Evolutionary conservation across 345 rosid species (phyloP), one percentile per base, ranked within the genome.

Genomic region (Linum trigynum): DNA sequence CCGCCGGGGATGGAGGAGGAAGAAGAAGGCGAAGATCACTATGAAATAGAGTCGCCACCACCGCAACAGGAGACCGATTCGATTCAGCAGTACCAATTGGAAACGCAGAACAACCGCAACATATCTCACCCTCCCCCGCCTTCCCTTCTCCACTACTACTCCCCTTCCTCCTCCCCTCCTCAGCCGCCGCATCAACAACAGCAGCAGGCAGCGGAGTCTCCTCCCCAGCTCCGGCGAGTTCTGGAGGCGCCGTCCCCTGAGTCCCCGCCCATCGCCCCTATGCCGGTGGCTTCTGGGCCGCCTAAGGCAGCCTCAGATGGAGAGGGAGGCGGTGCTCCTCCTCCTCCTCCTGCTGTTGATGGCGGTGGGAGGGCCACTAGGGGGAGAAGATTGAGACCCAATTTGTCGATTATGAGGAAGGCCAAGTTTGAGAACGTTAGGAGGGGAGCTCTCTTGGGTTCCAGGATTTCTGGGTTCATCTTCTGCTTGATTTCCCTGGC

Each of bases 401-500:
- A 59, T 69, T 64, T 80, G 32, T 75, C 91, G 56, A 61, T 80
- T 55, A 63, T 83, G 61, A 80, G 78, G 76, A 87, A 81, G 68
- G 56, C 69, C 10, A 82, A 75, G 76, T 78, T 81, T 62, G 85
- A 77, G 14, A 71, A 39, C 37, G 67, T 66, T 61, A 59, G 81
- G 71, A 86, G 64, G 69, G 84, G 73, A 70, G 72, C 74, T 38
- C 67, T 81, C 77, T 65, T 92, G 71, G 88, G 79, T 41, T 83
- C 78, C 65, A 83, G 98, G 78, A 70, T 78, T 74, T 74, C 69
- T 62, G 96, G 86, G 55, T 86, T 82, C 38, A 63, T 82, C 36
- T 86, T 82, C 17, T 83, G 91, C 64, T 86, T 89, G 67, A 80
- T 82, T 65, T 86, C 96, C 6, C 83, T 89, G 65, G 86, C 95